Evolutionary conservation across 345 rosid species (phyloP).

Genomic region (Pelargonium nanum): DNA sequence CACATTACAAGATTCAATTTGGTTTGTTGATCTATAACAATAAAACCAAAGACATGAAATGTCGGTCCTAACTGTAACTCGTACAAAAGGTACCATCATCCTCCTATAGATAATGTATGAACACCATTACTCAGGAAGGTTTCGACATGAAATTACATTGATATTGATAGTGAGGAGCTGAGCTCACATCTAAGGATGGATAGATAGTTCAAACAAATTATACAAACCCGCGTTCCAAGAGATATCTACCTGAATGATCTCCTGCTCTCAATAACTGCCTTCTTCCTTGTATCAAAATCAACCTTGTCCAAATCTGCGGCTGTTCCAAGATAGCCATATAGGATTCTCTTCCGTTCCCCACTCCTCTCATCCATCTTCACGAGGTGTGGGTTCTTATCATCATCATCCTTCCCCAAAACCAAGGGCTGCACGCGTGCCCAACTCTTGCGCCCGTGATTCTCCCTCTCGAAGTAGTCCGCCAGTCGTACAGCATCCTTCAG

Average conservation of each 20-base stretch:
- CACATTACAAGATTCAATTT: too few species aligned
- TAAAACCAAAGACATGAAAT: too few species aligned
- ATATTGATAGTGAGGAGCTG: too few species aligned
- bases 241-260: conserved; percentile 29
- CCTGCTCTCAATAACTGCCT: conserved; percentile 55
- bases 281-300: conserved; percentile 78
- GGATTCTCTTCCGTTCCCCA: conserved; percentile 65
- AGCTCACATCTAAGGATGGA: too few species aligned
- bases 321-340: conserved; percentile 75
- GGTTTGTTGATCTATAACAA: too few species aligned
- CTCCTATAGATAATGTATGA: too few species aligned
- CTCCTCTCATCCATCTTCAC: conserved; percentile 54
- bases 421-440: conserved; percentile 56
- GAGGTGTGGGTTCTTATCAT: conserved; percentile 64
- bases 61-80: too few species aligned
- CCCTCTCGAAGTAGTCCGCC: conserved; percentile 74
- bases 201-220: too few species aligned
- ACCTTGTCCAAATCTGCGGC: conserved; percentile 63
- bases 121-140: too few species aligned
- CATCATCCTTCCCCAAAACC: conserved; percentile 64
- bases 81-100: too few species aligned
- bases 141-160: too few species aligned
- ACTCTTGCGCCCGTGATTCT: conserved; percentile 59
- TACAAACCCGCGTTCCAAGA: too few species aligned
- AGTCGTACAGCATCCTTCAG: conserved; percentile 65